phyloP scores from a whole-genome alignment of 306 rosid genomes.

The Cicer yamashitae region DNA sequence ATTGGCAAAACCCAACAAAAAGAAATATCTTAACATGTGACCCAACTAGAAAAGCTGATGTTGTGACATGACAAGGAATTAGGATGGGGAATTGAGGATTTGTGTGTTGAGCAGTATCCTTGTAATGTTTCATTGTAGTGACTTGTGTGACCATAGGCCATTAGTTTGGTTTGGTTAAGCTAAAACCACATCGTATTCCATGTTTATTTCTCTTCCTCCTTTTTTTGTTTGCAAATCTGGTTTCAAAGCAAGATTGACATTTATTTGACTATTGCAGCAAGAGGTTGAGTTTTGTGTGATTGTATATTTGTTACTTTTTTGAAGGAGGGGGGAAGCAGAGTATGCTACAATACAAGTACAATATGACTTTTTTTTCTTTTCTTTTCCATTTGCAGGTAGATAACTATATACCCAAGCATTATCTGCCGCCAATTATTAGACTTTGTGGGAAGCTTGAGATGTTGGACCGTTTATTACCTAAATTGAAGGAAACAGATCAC shows the following conservation, averaged over 20 bases:
- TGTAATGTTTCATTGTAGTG: conserved; percentile 9
- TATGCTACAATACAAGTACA: conserved; percentile 23
- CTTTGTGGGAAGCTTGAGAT: conserved; percentile 99
- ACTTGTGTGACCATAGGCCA: not conserved
- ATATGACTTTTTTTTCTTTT: conserved; percentile 13
- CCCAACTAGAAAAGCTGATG: not conserved
- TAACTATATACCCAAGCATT: conserved; percentile 83
- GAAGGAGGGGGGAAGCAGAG: not conserved
- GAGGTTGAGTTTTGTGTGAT: conserved; percentile 33
- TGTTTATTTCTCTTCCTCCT: not conserved
- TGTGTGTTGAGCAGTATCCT: conserved; percentile 16
- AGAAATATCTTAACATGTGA: not conserved
- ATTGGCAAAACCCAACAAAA: conserved; percentile 15
- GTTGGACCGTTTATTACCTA: conserved; percentile 95
- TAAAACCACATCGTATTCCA: not conserved
- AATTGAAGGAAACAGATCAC: conserved; percentile 96
- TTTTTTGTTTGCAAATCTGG: conserved; percentile 2
- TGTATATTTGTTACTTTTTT: conserved; percentile 26
- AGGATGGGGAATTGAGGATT: not conserved
- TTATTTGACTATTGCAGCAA: conserved; percentile 29
- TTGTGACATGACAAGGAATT: conserved; percentile 27
- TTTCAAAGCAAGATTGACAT: not conserved
- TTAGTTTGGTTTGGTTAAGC: conserved; percentile 11
- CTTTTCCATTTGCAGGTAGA: conserved; percentile 67
- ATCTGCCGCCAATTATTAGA: conserved; percentile 87